Evolutionary conservation across 2,329 filamentous ascomycete species (phyloP).

Genomic region (Microcera coccophila): DNA sequence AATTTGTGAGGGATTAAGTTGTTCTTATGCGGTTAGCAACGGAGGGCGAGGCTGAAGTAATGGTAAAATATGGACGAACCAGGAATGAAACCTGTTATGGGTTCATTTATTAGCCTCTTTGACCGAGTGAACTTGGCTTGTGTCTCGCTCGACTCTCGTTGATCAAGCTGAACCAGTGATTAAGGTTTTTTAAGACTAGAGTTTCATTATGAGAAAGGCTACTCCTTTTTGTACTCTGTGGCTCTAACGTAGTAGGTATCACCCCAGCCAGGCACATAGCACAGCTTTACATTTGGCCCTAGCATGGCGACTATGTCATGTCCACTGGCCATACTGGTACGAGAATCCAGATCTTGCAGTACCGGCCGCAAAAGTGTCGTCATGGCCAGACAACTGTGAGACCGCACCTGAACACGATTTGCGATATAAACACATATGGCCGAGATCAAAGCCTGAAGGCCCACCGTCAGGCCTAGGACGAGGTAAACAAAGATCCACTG

Average conservation of each 20-base stretch:
- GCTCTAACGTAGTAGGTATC: too few relatives aligned
- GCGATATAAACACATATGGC: constrained; percentile 3
- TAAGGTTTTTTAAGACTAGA: too few relatives aligned
- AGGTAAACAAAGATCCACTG: constrained; percentile 32
- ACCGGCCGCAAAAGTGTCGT: not conserved
- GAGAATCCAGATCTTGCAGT: not conserved
- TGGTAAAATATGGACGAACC: constrained; percentile 10
- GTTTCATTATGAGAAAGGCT: too few relatives aligned
- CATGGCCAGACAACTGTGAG: not conserved
- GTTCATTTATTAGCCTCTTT: not conserved
- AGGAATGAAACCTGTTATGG: constrained; percentile 10
- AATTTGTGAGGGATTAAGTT: constrained; percentile 5
- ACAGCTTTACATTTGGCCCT: too few relatives aligned
- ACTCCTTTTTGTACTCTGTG: too few relatives aligned
- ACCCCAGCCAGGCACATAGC: too few relatives aligned
- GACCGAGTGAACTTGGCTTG: not conserved
- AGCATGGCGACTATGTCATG: constrained; percentile 1
- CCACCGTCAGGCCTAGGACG: constrained; percentile 31
- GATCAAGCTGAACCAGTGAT: too few relatives aligned
- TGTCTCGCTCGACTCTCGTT: not conserved
- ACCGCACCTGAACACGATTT: not conserved
- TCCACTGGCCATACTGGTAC: not conserved
- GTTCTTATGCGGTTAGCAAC: constrained; percentile 2
- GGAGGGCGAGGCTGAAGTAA: constrained; percentile 6
- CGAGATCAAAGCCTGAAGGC: constrained; percentile 29